These are phyloP conservation scores for Penicillium capsulatum DNA, from an alignment of 2,329 filamentous ascomycete genomes.

Conservation along the genomic window DNA sequence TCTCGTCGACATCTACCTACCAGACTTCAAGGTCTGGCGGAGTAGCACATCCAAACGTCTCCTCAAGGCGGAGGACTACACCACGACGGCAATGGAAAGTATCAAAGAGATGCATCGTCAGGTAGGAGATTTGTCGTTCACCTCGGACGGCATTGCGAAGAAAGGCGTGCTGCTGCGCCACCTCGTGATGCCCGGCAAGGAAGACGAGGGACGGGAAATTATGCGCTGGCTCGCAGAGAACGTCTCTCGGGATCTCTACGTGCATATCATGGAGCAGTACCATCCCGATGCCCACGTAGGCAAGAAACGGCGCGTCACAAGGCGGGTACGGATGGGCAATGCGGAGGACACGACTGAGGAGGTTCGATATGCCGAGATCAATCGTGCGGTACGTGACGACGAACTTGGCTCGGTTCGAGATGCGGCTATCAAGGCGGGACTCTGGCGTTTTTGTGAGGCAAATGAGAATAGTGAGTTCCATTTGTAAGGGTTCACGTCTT, in stretches of 20 bases:
- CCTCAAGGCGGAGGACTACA: constrained; percentile 75
- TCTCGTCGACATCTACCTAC: constrained; percentile 79
- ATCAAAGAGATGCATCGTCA: constrained; percentile 76
- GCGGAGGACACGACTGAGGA: constrained; percentile 35
- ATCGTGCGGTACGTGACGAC: constrained; percentile 61
- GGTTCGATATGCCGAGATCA: constrained; percentile 71
- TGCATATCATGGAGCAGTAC: constrained; percentile 89
- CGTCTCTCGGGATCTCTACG: constrained; percentile 69
- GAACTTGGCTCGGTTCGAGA: constrained; percentile 64
- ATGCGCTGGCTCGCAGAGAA: constrained; percentile 71
- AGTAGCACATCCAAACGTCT: constrained; percentile 62
- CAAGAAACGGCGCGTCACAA: constrained; percentile 52
- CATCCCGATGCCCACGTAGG: constrained; percentile 76
- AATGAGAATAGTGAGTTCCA: constrained; percentile 44
- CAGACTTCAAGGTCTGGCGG: constrained; percentile 82
- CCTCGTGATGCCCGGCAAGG: constrained; percentile 78
- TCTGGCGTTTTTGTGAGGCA: constrained; percentile 74
- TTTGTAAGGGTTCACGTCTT: not conserved
- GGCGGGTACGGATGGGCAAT: constrained; percentile 23
- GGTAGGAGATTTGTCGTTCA: constrained; percentile 80
- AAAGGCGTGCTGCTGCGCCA: constrained; percentile 71
- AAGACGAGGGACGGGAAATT: constrained; percentile 68
- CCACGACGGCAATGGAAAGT: constrained; percentile 67
- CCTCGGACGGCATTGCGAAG: constrained; percentile 74
- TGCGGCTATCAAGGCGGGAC: constrained; percentile 65